Evolutionary conservation across 331 rosid genomes (phyloP).

Genomic region (Pyracantha coccinea): DNA sequence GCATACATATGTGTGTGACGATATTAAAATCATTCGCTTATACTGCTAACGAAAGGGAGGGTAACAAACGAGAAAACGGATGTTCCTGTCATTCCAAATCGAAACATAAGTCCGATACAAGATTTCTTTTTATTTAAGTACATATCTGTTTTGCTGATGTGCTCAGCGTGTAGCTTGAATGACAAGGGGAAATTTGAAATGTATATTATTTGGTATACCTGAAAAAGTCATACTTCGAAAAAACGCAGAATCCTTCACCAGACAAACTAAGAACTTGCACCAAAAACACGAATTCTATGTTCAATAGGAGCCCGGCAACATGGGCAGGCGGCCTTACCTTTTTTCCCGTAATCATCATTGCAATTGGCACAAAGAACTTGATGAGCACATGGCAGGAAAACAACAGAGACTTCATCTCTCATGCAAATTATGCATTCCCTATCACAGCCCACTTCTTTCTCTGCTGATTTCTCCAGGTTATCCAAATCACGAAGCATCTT

Average conservation of each 20-base stretch:
- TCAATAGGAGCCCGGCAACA: conserved; percentile 74
- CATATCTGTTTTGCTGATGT: conserved; percentile 25
- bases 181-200: conserved; percentile 16
- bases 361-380: conserved; percentile 86
- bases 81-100: conserved; percentile 12
- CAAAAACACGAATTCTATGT: conserved; percentile 79
- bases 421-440: conserved; percentile 74
- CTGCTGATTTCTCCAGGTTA: conserved; percentile 49
- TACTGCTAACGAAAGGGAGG: background rate
- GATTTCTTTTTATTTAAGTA: conserved; percentile 28
- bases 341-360: conserved; percentile 59
- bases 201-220: conserved; percentile 6
- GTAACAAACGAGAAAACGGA: background rate
- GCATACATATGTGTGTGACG: background rate
- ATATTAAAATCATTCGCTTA: background rate
- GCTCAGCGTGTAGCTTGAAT: conserved; percentile 14
- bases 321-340: conserved; percentile 68
- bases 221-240: background rate
- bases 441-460: conserved; percentile 46
- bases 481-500: conserved; percentile 79
- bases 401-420: conserved; percentile 83
- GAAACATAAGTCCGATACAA: conserved; percentile 12
- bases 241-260: background rate
- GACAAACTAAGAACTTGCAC: conserved; percentile 67
- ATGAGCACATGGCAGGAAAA: conserved; percentile 95